Evolutionary conservation across 306 rosid species (phyloP).

Genomic region (Pterocarpus santalinus): DNA sequence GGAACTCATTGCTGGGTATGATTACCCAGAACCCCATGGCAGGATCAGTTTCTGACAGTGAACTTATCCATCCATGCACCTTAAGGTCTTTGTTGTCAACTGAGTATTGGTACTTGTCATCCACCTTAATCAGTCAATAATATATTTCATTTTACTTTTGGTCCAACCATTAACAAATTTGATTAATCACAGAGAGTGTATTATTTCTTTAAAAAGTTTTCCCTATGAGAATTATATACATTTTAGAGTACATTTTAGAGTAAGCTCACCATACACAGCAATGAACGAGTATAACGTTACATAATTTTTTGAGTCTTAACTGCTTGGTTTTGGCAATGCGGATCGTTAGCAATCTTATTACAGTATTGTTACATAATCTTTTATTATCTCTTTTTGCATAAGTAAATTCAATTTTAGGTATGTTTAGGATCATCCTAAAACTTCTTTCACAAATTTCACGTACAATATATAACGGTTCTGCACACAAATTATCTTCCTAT

Average conservation of each 20-base stretch:
- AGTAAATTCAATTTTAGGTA: background rate
- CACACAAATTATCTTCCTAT: background rate
- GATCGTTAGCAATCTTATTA: too few species aligned
- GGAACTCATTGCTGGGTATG: slow-evolving; percentile 75
- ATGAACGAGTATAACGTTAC: too few species aligned
- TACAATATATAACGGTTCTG: background rate
- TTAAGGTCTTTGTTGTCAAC: slow-evolving; percentile 68
- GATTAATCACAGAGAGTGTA: background rate
- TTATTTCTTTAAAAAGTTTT: background rate
- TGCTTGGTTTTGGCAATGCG: background rate
- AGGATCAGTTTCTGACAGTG: slow-evolving; percentile 48
- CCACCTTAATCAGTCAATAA: slow-evolving; percentile 59
- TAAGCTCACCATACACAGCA: too few species aligned
- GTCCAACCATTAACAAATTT: background rate
- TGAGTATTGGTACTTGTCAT: slow-evolving; percentile 91
- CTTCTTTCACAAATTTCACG: background rate
- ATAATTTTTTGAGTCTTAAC: background rate
- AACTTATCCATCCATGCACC: slow-evolving; percentile 90
- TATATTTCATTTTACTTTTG: too few species aligned
- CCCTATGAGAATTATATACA: too few species aligned
- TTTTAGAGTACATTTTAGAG: too few species aligned
- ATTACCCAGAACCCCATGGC: slow-evolving; percentile 80
- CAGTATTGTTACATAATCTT: background rate
- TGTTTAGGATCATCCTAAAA: too few species aligned
- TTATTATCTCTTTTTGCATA: background rate